A percentile compares a stretch with the other conserved stretches of the same genome.
Evolutionary conservation across 1,139 yeast genomes (phyloP).

Genomic region (Candida sanyaensis): DNA sequence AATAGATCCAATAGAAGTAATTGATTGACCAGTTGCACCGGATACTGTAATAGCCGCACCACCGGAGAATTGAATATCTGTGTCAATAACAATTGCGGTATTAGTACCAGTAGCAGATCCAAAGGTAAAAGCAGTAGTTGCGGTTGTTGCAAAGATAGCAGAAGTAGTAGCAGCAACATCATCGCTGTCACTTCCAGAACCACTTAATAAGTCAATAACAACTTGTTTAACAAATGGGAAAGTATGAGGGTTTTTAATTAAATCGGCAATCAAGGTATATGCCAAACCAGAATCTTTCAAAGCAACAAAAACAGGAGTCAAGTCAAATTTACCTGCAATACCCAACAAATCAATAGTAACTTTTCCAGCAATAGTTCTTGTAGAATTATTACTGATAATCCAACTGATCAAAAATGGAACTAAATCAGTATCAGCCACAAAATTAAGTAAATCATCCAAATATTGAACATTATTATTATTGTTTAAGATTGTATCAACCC

Average conservation of each 20-base stretch:
- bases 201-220: slow-evolving; percentile 21
- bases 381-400: slow-evolving; percentile 27
- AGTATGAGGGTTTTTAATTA: slow-evolving; percentile 25
- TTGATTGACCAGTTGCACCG: not conserved
- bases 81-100: not conserved
- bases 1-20: not conserved
- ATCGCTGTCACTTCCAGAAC: not conserved
- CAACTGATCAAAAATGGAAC: slow-evolving; percentile 28
- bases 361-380: slow-evolving; percentile 22
- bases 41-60: not conserved
- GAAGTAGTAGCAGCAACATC: slow-evolving; percentile 4
- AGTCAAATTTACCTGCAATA: slow-evolving; percentile 21
- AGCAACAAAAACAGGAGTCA: slow-evolving; percentile 33
- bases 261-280: slow-evolving; percentile 30
- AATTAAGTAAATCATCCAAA: slow-evolving; percentile 28
- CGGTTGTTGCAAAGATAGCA: slow-evolving; percentile 5
- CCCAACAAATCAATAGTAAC: slow-evolving; percentile 21
- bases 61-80: not conserved
- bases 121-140: not conserved
- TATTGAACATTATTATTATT: slow-evolving; percentile 23
- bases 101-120: slow-evolving; percentile 1
- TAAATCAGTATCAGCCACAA: slow-evolving; percentile 25
- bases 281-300: slow-evolving; percentile 37
- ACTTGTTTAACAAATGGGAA: slow-evolving; percentile 29
- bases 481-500: slow-evolving; percentile 27